phyloP scores from a whole-genome alignment of 805 yeast genomes.

The Schizosaccharomyces osmophilus region DNA sequence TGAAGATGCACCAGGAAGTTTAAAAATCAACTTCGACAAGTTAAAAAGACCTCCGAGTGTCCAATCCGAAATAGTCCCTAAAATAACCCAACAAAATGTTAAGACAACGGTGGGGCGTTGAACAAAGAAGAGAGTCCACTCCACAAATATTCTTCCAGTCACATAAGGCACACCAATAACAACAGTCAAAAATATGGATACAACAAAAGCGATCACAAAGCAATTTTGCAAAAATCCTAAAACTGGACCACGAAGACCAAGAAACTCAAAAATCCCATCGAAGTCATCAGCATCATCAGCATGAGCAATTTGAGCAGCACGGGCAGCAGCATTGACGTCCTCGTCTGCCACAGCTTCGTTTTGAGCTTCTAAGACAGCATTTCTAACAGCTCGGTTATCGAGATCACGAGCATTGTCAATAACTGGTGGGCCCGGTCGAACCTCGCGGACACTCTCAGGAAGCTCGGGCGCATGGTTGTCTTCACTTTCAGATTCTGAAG shows the following conservation, averaged over 20 bases:
- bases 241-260: constrained; percentile 11
- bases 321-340: not conserved
- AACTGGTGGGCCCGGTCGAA: not conserved
- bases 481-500: not conserved
- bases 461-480: not conserved
- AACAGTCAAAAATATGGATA: constrained; percentile 5
- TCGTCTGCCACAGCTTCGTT: constrained; percentile 8
- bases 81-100: constrained; percentile 3
- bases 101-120: constrained; percentile 6
- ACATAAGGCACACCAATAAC: not conserved
- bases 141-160: constrained; percentile 8
- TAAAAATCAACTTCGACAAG: not conserved
- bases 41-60: constrained; percentile 5
- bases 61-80: constrained; percentile 5
- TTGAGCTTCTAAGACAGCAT: not conserved
- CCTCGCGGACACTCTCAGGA: not conserved
- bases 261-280: constrained; percentile 12
- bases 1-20: constrained; percentile 1
- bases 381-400: not conserved
- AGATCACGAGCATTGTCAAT: constrained; percentile 2
- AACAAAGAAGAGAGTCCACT: constrained; percentile 7
- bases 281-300: constrained; percentile 11
- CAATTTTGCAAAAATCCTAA: constrained; percentile 8
- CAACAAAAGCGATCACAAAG: constrained; percentile 7
- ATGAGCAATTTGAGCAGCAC: not conserved